phyloP scores from a whole-genome alignment of 805 yeast genomes.

The Candida xyloterini region DNA sequence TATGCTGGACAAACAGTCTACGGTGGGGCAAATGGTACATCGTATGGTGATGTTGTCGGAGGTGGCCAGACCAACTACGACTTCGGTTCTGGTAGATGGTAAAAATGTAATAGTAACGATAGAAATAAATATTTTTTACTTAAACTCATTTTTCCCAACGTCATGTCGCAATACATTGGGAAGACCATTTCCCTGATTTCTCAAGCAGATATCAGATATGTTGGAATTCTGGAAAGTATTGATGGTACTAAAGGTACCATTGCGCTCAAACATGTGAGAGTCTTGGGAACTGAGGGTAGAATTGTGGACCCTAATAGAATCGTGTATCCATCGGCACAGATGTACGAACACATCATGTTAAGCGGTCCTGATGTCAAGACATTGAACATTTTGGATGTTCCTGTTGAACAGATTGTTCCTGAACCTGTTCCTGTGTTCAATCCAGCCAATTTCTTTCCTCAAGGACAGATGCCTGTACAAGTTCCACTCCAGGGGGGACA shows the following conservation, averaged over 20 bases:
- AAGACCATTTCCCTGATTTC: conserved; percentile 81
- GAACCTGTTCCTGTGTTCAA: conserved; percentile 37
- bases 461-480: conserved; percentile 17
- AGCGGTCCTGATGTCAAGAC: conserved; percentile 92
- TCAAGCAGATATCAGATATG: conserved; percentile 78
- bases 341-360: conserved; percentile 76
- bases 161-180: conserved; percentile 91
- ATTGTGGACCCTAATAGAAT: conserved; percentile 65
- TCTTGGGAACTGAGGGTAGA: conserved; percentile 92
- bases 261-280: conserved; percentile 72
- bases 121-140: conserved; percentile 2
- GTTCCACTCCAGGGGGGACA: conserved; percentile 1
- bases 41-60: conserved; percentile 15
- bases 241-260: conserved; percentile 91
- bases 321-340: conserved; percentile 63
- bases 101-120: conserved; percentile 9
- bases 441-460: conserved; percentile 20
- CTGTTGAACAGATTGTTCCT: conserved; percentile 62
- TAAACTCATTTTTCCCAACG: neutral
- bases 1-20: conserved; percentile 32
- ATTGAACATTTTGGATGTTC: conserved; percentile 74
- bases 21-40: conserved; percentile 20
- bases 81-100: conserved; percentile 36
- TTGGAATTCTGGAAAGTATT: conserved; percentile 82
- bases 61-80: conserved; percentile 28